These are phyloP conservation scores for Allium fistulosum DNA, from an alignment of 106 monocot species.

Conservation along the genomic window DNA sequence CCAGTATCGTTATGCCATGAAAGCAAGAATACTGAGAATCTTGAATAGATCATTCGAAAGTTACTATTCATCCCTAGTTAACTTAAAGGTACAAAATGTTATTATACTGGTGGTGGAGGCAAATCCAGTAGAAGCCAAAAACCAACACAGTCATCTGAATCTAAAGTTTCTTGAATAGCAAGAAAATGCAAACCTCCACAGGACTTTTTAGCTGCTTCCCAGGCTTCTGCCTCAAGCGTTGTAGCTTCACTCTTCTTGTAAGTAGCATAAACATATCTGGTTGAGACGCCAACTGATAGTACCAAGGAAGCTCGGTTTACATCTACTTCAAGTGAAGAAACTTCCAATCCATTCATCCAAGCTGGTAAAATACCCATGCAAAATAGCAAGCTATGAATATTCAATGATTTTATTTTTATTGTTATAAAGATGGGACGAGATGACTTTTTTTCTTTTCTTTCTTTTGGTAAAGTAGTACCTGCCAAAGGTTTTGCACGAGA, in stretches of 20 bases:
- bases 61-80: too few species aligned
- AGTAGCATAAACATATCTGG: slow-evolving; percentile 72
- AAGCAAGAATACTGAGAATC: too few species aligned
- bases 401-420: too few species aligned
- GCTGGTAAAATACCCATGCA: slow-evolving; percentile 16
- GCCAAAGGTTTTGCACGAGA: slow-evolving; percentile 89
- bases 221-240: slow-evolving; percentile 82
- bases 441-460: too few species aligned
- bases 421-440: too few species aligned
- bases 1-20: too few species aligned
- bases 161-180: slow-evolving; percentile 69
- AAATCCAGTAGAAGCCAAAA: slow-evolving; percentile 91
- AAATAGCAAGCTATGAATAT: not conserved
- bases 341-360: slow-evolving; percentile 95
- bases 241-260: slow-evolving; percentile 62
- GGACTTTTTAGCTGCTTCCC: slow-evolving; percentile 88
- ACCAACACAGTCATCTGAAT: slow-evolving; percentile 85
- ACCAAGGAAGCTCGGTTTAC: slow-evolving; percentile 41
- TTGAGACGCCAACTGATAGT: slow-evolving; percentile 65
- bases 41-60: too few species aligned
- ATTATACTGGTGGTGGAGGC: slow-evolving; percentile 76
- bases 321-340: slow-evolving; percentile 70
- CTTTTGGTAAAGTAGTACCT: slow-evolving; percentile 26
- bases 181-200: slow-evolving; percentile 90
- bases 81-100: too few species aligned